These are phyloP conservation scores for Pyrrhoderma lamaoense DNA, from an alignment of 1,284 basidiomycete species.

Conservation along the genomic window DNA sequence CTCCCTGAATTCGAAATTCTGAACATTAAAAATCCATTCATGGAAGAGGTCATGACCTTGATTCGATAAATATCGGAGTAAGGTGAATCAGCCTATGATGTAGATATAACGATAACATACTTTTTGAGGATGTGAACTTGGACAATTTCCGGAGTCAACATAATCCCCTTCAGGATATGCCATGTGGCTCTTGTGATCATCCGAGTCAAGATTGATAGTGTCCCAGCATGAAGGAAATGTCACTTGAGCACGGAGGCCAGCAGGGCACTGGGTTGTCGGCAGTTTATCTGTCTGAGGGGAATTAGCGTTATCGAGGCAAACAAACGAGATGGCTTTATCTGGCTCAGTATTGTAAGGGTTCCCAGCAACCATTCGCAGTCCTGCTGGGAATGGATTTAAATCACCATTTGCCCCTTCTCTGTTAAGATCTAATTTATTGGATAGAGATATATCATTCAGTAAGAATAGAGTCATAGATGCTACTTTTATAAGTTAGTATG, in stretches of 20 bases:
- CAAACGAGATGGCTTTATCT: conserved; percentile 35
- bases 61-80: background rate
- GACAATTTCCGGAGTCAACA: conserved; percentile 27
- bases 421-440: no score
- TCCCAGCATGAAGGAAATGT: conserved; percentile 43
- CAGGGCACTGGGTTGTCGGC: conserved; percentile 29
- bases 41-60: conserved; percentile 13
- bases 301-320: conserved; percentile 33
- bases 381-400: conserved; percentile 17
- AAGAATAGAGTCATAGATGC: no score
- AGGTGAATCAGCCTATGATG: background rate
- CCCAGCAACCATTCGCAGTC: conserved; percentile 34
- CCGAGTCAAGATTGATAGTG: conserved; percentile 31
- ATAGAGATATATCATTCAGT: no score
- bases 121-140: conserved; percentile 24
- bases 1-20: conserved; percentile 13
- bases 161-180: conserved; percentile 35
- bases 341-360: conserved; percentile 31
- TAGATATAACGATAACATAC: background rate
- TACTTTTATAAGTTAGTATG: no score
- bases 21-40: conserved; percentile 16
- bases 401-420: no score
- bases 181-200: conserved; percentile 29
- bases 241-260: conserved; percentile 36
- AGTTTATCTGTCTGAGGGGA: conserved; percentile 27